phyloP scores from a whole-genome alignment of 805 yeast genomes.

The Cyberlindnera amylophila region DNA sequence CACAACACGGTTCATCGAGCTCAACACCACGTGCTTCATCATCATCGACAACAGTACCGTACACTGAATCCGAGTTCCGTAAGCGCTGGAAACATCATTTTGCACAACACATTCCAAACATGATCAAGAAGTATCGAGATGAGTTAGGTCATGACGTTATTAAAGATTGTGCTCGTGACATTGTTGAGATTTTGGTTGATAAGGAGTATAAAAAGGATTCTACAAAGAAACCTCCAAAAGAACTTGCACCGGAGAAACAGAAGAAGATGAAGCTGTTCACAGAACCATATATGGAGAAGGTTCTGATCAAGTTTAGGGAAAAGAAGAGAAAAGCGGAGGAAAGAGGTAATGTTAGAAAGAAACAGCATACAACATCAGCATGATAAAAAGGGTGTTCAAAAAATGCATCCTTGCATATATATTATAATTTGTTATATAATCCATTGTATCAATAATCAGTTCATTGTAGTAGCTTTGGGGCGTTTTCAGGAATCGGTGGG shows the following conservation, averaged over 20 bases:
- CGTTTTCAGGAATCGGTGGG: background rate
- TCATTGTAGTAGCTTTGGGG: background rate
- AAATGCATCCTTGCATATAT: background rate
- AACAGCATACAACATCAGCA: background rate
- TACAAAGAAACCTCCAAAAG: conserved; percentile 56
- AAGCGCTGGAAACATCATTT: conserved; percentile 42
- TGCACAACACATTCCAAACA: conserved; percentile 77
- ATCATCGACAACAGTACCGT: background rate
- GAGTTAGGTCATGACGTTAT: conserved; percentile 69
- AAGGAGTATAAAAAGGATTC: conserved; percentile 62
- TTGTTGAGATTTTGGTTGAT: conserved; percentile 59
- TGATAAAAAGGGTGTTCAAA: no score
- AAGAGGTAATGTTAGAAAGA: background rate
- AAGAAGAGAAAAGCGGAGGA: conserved; percentile 25
- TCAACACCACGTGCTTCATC: background rate
- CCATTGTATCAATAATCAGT: no score
- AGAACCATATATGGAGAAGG: conserved; percentile 63
- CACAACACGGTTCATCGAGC: background rate
- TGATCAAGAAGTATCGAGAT: conserved; percentile 60
- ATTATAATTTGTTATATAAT: no score
- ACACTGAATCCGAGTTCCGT: conserved; percentile 19
- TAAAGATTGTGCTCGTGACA: conserved; percentile 76
- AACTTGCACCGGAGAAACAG: conserved; percentile 69
- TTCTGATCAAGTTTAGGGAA: conserved; percentile 42
- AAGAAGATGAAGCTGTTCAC: conserved; percentile 66